Evolutionary conservation across 1,284 basidiomycete genomes (phyloP).

Genomic region (Macrocybe sp.): DNA sequence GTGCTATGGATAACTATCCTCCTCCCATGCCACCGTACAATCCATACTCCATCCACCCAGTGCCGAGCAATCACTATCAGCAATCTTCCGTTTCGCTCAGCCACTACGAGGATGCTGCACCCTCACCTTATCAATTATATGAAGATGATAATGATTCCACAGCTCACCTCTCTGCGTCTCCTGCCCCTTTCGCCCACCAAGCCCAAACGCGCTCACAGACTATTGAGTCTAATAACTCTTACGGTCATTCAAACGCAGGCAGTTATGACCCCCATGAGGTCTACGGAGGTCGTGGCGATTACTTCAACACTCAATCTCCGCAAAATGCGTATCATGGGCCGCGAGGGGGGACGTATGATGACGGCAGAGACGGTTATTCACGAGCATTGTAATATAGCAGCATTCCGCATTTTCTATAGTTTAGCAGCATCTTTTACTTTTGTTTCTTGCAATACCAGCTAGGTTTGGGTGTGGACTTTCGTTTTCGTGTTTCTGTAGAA

Average conservation of each 20-base stretch:
- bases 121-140: conserved; percentile 35
- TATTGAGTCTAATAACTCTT: no score
- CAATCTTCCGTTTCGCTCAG: conserved; percentile 47
- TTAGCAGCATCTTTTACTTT: conserved; percentile 12
- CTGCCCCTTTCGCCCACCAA: conserved; percentile 47
- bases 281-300: conserved; percentile 39
- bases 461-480: no score
- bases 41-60: conserved; percentile 46
- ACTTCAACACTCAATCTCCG: conserved; percentile 4
- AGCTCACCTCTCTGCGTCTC: conserved; percentile 46
- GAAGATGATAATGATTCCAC: conserved; percentile 64
- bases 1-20: conserved; percentile 45
- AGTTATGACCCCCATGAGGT: conserved; percentile 44
- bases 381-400: conserved; percentile 21
- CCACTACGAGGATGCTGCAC: conserved; percentile 35
- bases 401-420: conserved; percentile 5
- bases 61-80: conserved; percentile 48
- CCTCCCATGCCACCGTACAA: conserved; percentile 73
- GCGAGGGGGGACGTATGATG: conserved; percentile 25
- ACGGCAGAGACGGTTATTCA: conserved; percentile 21
- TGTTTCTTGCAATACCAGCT: background rate
- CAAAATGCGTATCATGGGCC: conserved; percentile 15
- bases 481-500: no score
- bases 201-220: conserved; percentile 22
- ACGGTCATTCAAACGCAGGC: conserved; percentile 19